Evolutionary conservation across 106 monocot species (phyloP), one percentile per base, ranked within the genome.

Genomic region (Dendrobium nobile): DNA sequence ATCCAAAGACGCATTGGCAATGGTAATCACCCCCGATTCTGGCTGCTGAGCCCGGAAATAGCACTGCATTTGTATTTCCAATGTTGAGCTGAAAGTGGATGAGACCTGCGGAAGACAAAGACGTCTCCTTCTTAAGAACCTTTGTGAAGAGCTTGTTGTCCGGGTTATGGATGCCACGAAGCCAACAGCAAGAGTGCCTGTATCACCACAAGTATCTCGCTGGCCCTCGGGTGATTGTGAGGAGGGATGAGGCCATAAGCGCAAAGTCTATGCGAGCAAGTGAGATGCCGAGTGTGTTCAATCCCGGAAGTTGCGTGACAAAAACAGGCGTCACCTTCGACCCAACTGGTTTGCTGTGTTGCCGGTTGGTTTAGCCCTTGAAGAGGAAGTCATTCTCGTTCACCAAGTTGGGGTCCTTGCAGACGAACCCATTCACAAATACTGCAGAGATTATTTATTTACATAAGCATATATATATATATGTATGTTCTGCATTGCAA

Each of bases 241-340:
- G 97, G 94, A 24, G 94, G 41, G 9, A 92, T 90, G 20, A 92
- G 94, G 11, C 86, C 86, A 2, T 41, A 42, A 9, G 89, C 27
- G 94, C 41, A 9, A 42, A 43, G 86, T 94, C 94, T 19, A 92
- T 83, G 33, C 97, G 88, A 33, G 89, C 94, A 9, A 79, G 77
- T 7, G 97, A 97, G 82, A 97, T 82, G 24, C 97, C 97, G 22
- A 97, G 92, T 20, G 92, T 92, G 79, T 97, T 97, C 22, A 82
- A 48, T 1, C 77, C 82, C 17, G 77, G 27, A n/a, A 82, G 76
- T 31, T 82, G 45, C 28, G 11, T 22, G 44, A 90, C 78, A 54
- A 73, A 92, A 1, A 89, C 92, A 84, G 87, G 92, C 77, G 94
- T 90, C 2, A 55, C 89, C 48, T 65, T 79, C 58, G 61, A 40